Percentiles rank a stretch among this genome's conserved stretches.
Evolutionary conservation across 495 filamentous ascomycete species (phyloP).

Genomic region (Pseudevernia furfuracea): DNA sequence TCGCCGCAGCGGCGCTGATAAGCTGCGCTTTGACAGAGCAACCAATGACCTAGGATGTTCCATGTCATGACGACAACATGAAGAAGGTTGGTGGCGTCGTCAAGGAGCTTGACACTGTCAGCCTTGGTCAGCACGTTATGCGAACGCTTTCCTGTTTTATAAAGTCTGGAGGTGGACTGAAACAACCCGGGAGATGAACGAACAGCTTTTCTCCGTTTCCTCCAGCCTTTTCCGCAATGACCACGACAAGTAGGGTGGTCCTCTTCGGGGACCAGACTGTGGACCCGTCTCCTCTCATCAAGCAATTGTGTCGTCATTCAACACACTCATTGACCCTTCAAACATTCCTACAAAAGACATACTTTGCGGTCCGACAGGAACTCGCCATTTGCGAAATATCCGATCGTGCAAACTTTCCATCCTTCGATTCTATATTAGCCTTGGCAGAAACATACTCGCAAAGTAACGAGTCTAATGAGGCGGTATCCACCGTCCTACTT

Average conservation of each 20-base stretch:
- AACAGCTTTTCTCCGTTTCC: neutral
- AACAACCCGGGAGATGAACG: neutral
- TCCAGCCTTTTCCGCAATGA: conserved; percentile 5
- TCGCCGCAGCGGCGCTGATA: neutral
- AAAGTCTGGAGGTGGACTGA: neutral
- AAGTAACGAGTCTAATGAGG: conserved; percentile 1
- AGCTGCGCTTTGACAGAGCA: neutral
- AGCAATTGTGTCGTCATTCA: conserved; percentile 11
- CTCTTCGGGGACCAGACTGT: conserved; percentile 21
- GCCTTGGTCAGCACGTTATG: no score
- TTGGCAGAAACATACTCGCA: conserved; percentile 14
- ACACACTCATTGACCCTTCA: conserved; percentile 8
- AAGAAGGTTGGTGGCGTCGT: neutral
- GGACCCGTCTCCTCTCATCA: conserved; percentile 17
- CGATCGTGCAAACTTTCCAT: conserved; percentile 10
- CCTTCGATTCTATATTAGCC: conserved; percentile 12
- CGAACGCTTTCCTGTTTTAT: neutral
- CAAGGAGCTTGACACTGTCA: neutral
- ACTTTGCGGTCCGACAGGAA: conserved; percentile 10
- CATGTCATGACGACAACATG: neutral
- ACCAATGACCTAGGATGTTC: neutral
- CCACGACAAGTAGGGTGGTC: conserved; percentile 3
- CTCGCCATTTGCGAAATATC: conserved; percentile 1
- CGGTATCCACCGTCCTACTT: conserved; percentile 12
- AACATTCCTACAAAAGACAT: conserved; percentile 5